Conservation (phyloP, 2,329 filamentous ascomycete genomes). For the Alternaria sp. region DNA sequence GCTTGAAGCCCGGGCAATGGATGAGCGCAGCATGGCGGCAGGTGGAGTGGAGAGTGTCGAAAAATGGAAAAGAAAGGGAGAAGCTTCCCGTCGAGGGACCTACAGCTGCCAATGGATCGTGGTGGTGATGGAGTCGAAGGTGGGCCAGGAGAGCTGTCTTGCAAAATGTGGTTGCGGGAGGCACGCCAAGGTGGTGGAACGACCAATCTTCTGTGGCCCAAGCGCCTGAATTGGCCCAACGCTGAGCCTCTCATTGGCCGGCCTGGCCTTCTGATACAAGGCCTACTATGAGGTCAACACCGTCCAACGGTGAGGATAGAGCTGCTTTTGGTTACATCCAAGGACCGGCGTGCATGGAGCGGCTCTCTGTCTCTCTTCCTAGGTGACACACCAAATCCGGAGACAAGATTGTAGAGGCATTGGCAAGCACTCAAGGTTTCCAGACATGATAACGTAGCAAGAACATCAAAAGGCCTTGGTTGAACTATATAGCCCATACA, state of each 20-base stretch:
- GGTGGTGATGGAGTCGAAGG: conserved; percentile 44
- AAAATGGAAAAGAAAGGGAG: conserved; percentile 44
- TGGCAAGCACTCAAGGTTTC: background rate
- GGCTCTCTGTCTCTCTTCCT: background rate
- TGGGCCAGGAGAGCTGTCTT: conserved; percentile 35
- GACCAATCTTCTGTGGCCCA: conserved; percentile 16
- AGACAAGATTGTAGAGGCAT: background rate
- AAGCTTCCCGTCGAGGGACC: conserved; percentile 48
- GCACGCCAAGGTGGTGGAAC: conserved; percentile 26
- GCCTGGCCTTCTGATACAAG: background rate
- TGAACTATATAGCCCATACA: background rate
- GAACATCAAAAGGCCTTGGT: background rate
- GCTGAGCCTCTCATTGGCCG: conserved; percentile 5
- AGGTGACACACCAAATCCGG: background rate
- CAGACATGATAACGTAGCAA: background rate
- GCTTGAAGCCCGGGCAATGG: conserved; percentile 51
- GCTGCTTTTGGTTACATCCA: background rate
- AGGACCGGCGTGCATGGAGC: background rate
- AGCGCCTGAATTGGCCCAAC: conserved; percentile 11
- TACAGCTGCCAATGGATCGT: conserved; percentile 51
- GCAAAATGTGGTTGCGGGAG: conserved; percentile 29
- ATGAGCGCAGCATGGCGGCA: conserved; percentile 53
- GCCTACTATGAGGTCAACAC: background rate
- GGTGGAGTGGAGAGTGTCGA: conserved; percentile 52
- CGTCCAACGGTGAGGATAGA: background rate